A percentile compares a stretch with the other conserved stretches of the same genome.
These are phyloP conservation scores for Diaporthe nobilis DNA, from an alignment of 2,329 filamentous ascomycete genomes.

Conservation along the genomic window DNA sequence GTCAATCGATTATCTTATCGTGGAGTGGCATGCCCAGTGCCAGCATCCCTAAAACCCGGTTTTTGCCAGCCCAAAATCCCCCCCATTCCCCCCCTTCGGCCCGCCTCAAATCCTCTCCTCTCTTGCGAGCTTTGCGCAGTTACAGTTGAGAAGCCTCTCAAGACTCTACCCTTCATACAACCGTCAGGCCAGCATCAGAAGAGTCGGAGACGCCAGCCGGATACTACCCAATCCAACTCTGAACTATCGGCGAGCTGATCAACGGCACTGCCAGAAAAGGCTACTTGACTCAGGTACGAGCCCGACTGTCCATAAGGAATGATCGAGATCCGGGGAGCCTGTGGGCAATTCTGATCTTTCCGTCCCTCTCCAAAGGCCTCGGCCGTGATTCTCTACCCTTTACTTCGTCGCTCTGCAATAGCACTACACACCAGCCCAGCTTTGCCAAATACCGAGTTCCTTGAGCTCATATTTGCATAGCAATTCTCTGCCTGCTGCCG, in stretches of 20 bases:
- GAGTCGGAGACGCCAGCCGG: not conserved
- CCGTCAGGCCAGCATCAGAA: not conserved
- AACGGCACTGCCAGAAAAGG: constrained; percentile 9
- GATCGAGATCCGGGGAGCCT: constrained; percentile 4
- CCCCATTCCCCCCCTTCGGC: not conserved
- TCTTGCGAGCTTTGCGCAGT: constrained; percentile 1
- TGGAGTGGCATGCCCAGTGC: constrained; percentile 21
- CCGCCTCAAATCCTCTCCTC: not conserved
- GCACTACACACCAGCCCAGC: not conserved
- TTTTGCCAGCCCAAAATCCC: constrained; percentile 2
- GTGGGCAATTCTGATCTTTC: not conserved
- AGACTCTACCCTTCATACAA: not conserved
- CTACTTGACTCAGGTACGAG: constrained; percentile 30
- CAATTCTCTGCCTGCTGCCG: not conserved
- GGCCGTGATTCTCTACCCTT: not conserved
- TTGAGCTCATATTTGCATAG: not conserved
- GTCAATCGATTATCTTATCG: constrained; percentile 31
- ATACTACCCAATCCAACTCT: not conserved
- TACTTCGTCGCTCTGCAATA: constrained; percentile 7
- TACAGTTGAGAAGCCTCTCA: not conserved
- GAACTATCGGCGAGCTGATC: constrained; percentile 12
- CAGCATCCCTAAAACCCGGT: constrained; percentile 28
- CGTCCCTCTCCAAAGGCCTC: constrained; percentile 18
- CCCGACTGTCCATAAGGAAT: constrained; percentile 8
- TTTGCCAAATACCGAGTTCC: not conserved